A percentile compares a stretch with the other conserved stretches of the same genome.
These are phyloP conservation scores for Paratrypanosoma confusum DNA, from an alignment of 208 protist genomes.

Conservation along the genomic window DNA sequence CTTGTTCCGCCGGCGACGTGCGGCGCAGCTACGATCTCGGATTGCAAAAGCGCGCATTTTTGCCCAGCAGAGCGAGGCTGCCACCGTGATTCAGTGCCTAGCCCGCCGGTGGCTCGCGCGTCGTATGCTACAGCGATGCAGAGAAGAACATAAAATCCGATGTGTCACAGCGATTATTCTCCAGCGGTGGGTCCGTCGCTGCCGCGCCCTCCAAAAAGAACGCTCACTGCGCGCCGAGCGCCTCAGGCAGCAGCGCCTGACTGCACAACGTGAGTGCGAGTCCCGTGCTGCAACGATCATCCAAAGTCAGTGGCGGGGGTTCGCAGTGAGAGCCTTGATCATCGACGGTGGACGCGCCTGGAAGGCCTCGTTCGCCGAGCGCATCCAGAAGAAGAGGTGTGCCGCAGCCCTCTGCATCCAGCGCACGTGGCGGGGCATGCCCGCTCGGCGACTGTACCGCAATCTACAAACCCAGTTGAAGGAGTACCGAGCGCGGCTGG, in stretches of 20 bases:
- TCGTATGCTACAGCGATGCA: slow-evolving; percentile 6
- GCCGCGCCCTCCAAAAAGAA: slow-evolving; percentile 16
- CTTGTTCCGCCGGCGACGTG: too few species aligned
- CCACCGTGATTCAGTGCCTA: slow-evolving; percentile 45
- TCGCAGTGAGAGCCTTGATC: too few species aligned
- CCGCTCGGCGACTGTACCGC: slow-evolving; percentile 10
- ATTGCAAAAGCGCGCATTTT: too few species aligned
- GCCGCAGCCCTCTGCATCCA: slow-evolving; percentile 24
- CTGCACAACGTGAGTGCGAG: too few species aligned
- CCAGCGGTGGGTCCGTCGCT: slow-evolving; percentile 44
- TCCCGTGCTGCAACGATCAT: slow-evolving; percentile 47
- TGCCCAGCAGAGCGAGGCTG: slow-evolving; percentile 30
- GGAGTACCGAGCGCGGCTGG: slow-evolving; percentile 22
- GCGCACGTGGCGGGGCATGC: slow-evolving; percentile 18
- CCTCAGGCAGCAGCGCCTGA: too few species aligned
- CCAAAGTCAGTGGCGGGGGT: slow-evolving; percentile 50
- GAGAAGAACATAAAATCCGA: slow-evolving; percentile 22
- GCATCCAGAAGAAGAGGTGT: slow-evolving; percentile 5
- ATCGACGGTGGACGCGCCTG: slow-evolving; percentile 8
- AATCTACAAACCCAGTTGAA: slow-evolving; percentile 14
- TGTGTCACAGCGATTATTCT: slow-evolving; percentile 19
- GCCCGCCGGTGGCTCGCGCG: slow-evolving; percentile 59
- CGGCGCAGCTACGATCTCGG: too few species aligned
- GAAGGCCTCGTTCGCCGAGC: slow-evolving; percentile 9
- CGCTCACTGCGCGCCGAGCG: too few species aligned